phyloP scores from a whole-genome alignment of 2,329 filamentous ascomycete genomes.

The Calonectria multiphialidica region DNA sequence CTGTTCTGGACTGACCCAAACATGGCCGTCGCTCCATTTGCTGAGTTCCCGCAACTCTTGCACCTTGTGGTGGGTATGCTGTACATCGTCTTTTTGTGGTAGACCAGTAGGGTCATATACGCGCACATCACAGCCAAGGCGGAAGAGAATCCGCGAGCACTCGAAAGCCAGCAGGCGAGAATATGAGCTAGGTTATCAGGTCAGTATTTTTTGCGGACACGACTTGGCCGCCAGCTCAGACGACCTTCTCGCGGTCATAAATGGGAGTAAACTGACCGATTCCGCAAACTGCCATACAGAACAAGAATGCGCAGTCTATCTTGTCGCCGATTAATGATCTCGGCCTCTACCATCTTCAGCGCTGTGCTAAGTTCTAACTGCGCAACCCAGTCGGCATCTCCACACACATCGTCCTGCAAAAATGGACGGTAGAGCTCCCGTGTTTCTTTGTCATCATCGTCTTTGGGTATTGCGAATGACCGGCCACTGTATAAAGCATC shows the following conservation, averaged over 20 bases:
- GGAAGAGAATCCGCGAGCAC: constrained; percentile 69
- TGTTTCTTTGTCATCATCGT: constrained; percentile 60
- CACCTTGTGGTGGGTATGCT: constrained; percentile 70
- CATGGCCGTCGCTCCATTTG: constrained; percentile 74
- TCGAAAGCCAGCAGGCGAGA: constrained; percentile 72
- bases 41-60: constrained; percentile 72
- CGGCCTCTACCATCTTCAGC: constrained; percentile 60
- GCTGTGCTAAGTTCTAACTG: constrained; percentile 66
- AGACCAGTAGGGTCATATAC: constrained; percentile 70
- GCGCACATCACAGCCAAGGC: constrained; percentile 75
- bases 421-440: constrained; percentile 69
- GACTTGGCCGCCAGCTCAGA: not conserved
- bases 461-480: constrained; percentile 57
- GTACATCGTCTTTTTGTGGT: constrained; percentile 72
- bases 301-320: constrained; percentile 67
- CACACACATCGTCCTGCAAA: constrained; percentile 54
- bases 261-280: constrained; percentile 39
- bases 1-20: constrained; percentile 76
- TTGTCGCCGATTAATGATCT: constrained; percentile 52
- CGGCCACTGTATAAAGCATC: constrained; percentile 40
- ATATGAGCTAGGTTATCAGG: constrained; percentile 60
- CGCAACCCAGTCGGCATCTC: constrained; percentile 66
- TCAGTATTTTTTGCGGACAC: not conserved
- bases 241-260: not conserved
- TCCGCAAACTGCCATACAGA: constrained; percentile 70